A percentile compares a stretch with the other conserved stretches of the same genome.
These are phyloP conservation scores for Globisporangium recalcitrans DNA, from an alignment of 352 stramenopile genomes.

Conservation along the genomic window DNA sequence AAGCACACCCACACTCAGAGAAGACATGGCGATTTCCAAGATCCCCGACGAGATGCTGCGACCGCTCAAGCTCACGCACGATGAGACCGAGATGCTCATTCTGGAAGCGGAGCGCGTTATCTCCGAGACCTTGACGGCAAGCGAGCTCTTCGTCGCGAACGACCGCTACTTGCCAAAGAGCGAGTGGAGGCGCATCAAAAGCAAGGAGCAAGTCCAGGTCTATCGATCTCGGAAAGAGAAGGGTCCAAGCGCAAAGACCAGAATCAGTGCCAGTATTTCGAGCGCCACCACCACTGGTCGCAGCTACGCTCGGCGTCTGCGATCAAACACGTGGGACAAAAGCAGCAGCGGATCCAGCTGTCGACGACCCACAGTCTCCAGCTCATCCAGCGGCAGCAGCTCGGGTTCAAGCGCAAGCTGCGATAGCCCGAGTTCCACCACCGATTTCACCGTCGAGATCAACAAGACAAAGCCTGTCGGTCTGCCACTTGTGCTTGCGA, in stretches of 20 bases:
- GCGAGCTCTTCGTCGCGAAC: neutral
- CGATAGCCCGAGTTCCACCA: neutral
- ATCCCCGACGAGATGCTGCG: neutral
- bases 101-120: neutral
- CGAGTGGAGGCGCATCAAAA: neutral
- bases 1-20: neutral
- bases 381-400: neutral
- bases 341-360: too few relatives aligned
- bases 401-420: neutral
- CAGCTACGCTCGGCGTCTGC: neutral
- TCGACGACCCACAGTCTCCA: neutral
- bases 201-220: neutral
- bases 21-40: neutral
- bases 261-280: neutral
- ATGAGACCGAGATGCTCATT: neutral
- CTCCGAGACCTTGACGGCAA: neutral
- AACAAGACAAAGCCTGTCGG: neutral
- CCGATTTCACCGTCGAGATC: neutral
- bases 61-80: neutral
- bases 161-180: neutral
- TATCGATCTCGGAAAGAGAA: neutral
- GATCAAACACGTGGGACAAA: neutral
- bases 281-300: neutral
- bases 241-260: neutral
- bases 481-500: neutral